Conservation (phyloP, 1,284 basidiomycete species). For the Tilletia caries region DNA sequence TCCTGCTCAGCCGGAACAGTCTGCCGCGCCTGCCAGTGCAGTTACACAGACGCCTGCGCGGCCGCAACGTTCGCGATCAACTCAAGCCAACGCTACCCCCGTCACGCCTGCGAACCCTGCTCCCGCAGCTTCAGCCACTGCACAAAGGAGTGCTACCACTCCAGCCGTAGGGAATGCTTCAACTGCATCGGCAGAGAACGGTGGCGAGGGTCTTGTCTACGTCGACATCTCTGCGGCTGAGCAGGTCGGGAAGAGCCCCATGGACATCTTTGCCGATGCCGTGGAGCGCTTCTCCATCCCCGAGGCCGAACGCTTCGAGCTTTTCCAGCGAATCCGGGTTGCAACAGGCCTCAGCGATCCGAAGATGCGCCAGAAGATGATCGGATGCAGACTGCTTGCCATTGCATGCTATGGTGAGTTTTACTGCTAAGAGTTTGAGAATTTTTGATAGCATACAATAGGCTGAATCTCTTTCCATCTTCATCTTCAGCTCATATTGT, state of each 20-base stretch:
- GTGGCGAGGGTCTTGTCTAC: constrained; percentile 36
- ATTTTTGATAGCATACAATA: neutral
- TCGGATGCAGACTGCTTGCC: constrained; percentile 76
- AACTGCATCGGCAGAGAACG: constrained; percentile 14
- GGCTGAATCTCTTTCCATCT: neutral
- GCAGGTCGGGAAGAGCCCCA: constrained; percentile 21
- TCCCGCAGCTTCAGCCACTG: neutral
- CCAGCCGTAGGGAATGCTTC: constrained; percentile 1
- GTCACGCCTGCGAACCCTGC: constrained; percentile 1
- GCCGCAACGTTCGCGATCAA: neutral
- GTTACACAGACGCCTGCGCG: constrained; percentile 6
- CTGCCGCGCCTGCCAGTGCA: neutral
- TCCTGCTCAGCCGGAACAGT: neutral
- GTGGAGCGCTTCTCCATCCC: constrained; percentile 73
- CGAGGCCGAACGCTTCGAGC: constrained; percentile 79
- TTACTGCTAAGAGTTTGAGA: neutral
- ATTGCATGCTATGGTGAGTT: constrained; percentile 73
- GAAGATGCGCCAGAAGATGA: constrained; percentile 71
- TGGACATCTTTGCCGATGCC: constrained; percentile 66
- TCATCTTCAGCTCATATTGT: constrained; percentile 30
- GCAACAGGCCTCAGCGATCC: constrained; percentile 67
- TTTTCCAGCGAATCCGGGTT: constrained; percentile 80
- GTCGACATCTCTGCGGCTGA: constrained; percentile 33
- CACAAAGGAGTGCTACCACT: neutral
- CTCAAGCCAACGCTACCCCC: neutral